Evolutionary conservation across 2,329 filamentous ascomycete genomes (phyloP).

Genomic region (Cladosporium sp.): DNA sequence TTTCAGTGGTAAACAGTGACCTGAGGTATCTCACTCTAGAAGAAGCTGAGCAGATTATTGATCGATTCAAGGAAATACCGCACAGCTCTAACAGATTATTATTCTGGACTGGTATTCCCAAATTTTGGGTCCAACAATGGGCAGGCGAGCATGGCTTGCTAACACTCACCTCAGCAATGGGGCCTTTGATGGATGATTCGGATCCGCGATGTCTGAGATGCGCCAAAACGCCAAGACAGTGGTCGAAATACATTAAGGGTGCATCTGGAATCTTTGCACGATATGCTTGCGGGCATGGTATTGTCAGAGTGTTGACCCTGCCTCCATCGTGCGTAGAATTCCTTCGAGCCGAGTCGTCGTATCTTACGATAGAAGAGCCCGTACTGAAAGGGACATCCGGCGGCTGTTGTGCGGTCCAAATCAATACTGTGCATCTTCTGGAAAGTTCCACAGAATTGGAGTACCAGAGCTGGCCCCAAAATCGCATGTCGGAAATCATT

Average conservation of each 20-base stretch:
- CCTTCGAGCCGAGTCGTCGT: not conserved
- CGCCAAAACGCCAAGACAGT: not conserved
- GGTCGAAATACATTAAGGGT: constrained; percentile 1
- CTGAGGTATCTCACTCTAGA: not conserved
- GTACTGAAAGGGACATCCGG: not conserved
- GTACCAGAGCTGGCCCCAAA: constrained; percentile 1
- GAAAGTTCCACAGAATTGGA: not conserved
- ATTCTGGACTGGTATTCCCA: constrained; percentile 6
- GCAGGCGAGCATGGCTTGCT: constrained; percentile 4
- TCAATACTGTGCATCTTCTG: constrained; percentile 1
- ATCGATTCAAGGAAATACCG: not conserved
- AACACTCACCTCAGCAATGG: constrained; percentile 1
- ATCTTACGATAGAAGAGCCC: not conserved
- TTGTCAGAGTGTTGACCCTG: constrained; percentile 6
- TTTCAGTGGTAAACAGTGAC: not conserved
- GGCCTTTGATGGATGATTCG: not conserved
- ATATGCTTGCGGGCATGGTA: constrained; percentile 2
- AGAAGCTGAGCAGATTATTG: constrained; percentile 1
- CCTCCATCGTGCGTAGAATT: not conserved
- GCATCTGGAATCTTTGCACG: not conserved
- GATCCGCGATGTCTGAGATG: not conserved
- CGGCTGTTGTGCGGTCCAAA: not conserved
- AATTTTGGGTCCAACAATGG: constrained; percentile 4
- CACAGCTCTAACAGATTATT: constrained; percentile 3
- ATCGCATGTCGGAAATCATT: not conserved